These are phyloP conservation scores for Gremmenia infestans DNA, from an alignment of 2,329 filamentous ascomycete genomes.

Conservation along the genomic window DNA sequence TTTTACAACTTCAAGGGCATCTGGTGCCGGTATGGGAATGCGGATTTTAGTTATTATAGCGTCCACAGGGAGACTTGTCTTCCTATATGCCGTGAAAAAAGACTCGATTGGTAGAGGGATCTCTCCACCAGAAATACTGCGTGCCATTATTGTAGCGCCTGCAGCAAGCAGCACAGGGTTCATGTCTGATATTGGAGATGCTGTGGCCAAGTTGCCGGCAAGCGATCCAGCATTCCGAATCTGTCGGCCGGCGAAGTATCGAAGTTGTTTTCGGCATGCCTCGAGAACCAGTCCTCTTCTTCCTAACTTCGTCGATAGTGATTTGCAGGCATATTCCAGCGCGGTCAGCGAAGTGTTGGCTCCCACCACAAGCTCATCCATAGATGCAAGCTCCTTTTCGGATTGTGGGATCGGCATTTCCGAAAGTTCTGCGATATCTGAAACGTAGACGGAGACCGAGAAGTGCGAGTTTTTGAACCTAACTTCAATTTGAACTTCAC, in stretches of 20 bases:
- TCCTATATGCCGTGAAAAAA: slow-evolving; percentile 90
- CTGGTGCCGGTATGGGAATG: slow-evolving; percentile 71
- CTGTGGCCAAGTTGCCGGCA: slow-evolving; percentile 89
- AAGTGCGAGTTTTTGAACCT: slow-evolving; percentile 97
- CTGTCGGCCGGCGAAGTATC: slow-evolving; percentile 90
- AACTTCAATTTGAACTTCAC: slow-evolving; percentile 96
- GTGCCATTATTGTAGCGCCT: slow-evolving; percentile 71
- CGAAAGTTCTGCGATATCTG: slow-evolving; percentile 88
- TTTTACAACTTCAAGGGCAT: slow-evolving; percentile 71
- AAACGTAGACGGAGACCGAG: slow-evolving; percentile 82
- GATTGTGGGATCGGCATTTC: slow-evolving; percentile 71
- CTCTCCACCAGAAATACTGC: slow-evolving; percentile 64
- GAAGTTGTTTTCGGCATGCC: slow-evolving; percentile 80
- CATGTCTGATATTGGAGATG: slow-evolving; percentile 92
- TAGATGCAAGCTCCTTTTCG: slow-evolving; percentile 52
- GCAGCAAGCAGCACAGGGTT: slow-evolving; percentile 92
- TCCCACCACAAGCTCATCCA: slow-evolving; percentile 76
- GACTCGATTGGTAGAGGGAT: slow-evolving; percentile 84
- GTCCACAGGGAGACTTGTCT: slow-evolving; percentile 73
- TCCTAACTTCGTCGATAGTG: slow-evolving; percentile 45
- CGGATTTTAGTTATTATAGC: slow-evolving; percentile 81
- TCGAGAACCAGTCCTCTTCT: slow-evolving; percentile 64
- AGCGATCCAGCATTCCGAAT: slow-evolving; percentile 75
- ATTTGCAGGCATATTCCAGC: slow-evolving; percentile 67
- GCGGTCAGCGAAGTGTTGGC: slow-evolving; percentile 92